Evolutionary conservation across 1,284 basidiomycete genomes (phyloP), one percentile per base, ranked within the genome.

Genomic region (Puccinia novopanici): DNA sequence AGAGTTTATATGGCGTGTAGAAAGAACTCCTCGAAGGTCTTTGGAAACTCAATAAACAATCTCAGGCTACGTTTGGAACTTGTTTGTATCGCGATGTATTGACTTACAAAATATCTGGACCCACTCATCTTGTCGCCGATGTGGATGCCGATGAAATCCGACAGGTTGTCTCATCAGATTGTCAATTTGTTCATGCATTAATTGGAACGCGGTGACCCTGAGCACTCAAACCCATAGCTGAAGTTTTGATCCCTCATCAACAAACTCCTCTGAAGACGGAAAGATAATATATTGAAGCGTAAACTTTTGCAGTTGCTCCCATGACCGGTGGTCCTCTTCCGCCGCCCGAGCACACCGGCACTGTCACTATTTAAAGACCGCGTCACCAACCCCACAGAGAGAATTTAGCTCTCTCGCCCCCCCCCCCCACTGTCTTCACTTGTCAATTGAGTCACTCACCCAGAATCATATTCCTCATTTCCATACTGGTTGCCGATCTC

Each of bases 131-230:
- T 15, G 24, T 50, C 13, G 71, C 54, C 54, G 34, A 55, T 73
- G 54, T 17, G 55, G n/a, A n/a, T n/a, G n/a, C n/a, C n/a, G n/a
- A n/a, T 57, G 22, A 45, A 24, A 48, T 71, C 54, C 48, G 68
- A 50, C 48, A 52, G 68, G 24, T 71, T 73, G 52, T 42, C 50
- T 54, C 52, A 54, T 73, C 52, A 73, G 54, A 34, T 17, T 73
- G 71, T 72, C 71, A 52, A 73, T 73, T 57, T 42, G 45, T 73
- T 57, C 54, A 54, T 71, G 52, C 71, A 57, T 55, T 73, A 73
- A 40, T 67, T 63, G 48, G 63, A 40, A 48, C 37, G n/a, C 63
- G 63, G 22, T 67, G 63, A 27, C 63, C 63, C 63, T 45, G 63
- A 67, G 9, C 63, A 42, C 37, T 67, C 48, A 68, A 54, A 71